phyloP scores from a whole-genome alignment of 345 rosid species.

The Linum trigynum region DNA sequence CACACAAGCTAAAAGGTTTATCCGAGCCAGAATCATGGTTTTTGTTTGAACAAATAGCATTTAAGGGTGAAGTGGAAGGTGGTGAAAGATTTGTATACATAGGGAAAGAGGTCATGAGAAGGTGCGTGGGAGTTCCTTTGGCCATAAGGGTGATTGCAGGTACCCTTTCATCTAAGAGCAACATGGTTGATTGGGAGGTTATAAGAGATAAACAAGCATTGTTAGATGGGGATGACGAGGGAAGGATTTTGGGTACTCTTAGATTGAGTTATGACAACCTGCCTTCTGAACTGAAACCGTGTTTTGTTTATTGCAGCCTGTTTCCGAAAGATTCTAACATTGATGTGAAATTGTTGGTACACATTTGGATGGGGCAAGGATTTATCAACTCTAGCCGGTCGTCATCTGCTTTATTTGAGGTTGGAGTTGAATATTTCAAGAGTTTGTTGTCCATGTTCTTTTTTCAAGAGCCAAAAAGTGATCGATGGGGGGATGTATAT shows the following conservation, averaged over 20 bases:
- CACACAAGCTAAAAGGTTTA: neutral
- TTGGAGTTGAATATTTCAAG: constrained; percentile 5
- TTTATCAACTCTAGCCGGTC: neutral
- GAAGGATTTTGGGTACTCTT: neutral
- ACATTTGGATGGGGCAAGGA: constrained; percentile 1
- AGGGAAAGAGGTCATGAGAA: neutral
- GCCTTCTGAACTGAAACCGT: constrained; percentile 1
- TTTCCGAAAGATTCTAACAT: neutral
- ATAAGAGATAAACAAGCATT: neutral
- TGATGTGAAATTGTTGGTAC: neutral
- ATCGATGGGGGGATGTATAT: neutral
- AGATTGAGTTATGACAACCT: constrained; percentile 1
- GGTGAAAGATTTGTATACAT: neutral
- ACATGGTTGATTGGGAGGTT: neutral
- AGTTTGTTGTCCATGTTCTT: neutral
- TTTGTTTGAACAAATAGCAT: neutral
- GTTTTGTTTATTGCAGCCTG: constrained; percentile 7
- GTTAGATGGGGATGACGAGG: neutral
- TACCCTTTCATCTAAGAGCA: neutral
- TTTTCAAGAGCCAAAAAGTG: neutral
- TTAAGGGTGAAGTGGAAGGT: neutral
- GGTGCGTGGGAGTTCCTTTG: neutral
- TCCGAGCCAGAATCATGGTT: neutral
- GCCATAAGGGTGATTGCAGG: neutral
- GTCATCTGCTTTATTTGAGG: neutral